Base-by-base conservation (phyloP, 2,329 filamentous ascomycete species). In the Cladophialophora exuberans region DNA sequence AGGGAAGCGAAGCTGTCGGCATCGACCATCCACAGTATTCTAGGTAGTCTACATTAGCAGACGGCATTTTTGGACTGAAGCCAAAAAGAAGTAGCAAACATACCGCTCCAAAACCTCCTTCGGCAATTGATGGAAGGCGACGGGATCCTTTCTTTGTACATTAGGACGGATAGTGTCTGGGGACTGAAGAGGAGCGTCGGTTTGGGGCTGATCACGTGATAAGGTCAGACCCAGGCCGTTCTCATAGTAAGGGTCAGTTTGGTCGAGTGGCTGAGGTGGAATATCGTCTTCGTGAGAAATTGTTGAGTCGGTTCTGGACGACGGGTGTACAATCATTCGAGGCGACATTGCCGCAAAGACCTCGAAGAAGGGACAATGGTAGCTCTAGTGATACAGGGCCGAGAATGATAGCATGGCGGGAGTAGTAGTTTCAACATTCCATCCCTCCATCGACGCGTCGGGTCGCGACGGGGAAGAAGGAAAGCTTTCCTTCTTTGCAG, bases 1-100 rank as follows among this genome's bases (percentile, higher is more conserved):
- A 78, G 62, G 20, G 76, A 79, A 13, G 76, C 75, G 63, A 79
- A 79, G 18, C 67, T 69, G 60, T 76, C 75, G 41, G 75, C 69
- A 64, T 79, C 76, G 28, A 70, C 75, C 25, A 66, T 63, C 65
- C 75, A 76, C 43, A 79, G 68, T 57, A 79, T 77, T 58, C 76
- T 79, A 62, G 46, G 23, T n/a, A n/a, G n/a, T 41, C 42, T 47
- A 46, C 59, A 31, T 63, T 35, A 60, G 56, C 38, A 11, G 18
- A 22, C 15, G n/a, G 18, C n/a, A n/a, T n/a, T n/a, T 11, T 35
- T 38, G 53, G 22, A 11, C 25, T 28, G 31, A 20, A 22, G 30
- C 25, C 41, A 18, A 26, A 45, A 35, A 50, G 20, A 18, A 22
- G 35, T 17, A 23, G 33, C 25, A 22, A 18, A 28, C 45, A 30